A percentile compares a stretch with the other conserved stretches of the same genome.
Conservation (phyloP, 352 stramenopile species). For the Phytophthora colocasiae region DNA sequence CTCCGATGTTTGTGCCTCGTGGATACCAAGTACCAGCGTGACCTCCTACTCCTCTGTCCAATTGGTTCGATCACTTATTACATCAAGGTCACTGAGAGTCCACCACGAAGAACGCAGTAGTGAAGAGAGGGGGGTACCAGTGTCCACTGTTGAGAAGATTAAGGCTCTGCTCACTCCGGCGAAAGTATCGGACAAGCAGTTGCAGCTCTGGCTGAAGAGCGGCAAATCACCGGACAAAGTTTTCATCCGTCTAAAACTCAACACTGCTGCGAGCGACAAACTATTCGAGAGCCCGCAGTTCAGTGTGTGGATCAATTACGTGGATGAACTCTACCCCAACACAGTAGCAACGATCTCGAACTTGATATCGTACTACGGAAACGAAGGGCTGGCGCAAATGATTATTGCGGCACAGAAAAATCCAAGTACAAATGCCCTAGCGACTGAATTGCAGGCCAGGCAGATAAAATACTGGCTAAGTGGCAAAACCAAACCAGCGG, state of each 20-base stretch:
- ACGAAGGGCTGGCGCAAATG: not conserved
- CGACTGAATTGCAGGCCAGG: not conserved
- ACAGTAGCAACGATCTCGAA: not conserved
- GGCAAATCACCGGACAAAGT: slow-evolving; percentile 5
- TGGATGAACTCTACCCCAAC: not conserved
- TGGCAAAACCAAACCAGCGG: not conserved
- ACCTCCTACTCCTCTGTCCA: too few relatives aligned
- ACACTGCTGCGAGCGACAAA: not conserved
- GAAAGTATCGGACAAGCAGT: not conserved
- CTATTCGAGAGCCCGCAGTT: not conserved
- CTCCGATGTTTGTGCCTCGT: too few relatives aligned
- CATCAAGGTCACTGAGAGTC: not conserved
- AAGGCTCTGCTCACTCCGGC: too few relatives aligned
- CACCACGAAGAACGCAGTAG: not conserved
- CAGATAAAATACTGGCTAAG: slow-evolving; percentile 1
- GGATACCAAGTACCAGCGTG: too few relatives aligned
- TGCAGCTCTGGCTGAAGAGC: not conserved
- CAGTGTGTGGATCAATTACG: not conserved
- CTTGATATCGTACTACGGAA: not conserved
- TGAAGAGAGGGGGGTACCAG: not conserved
- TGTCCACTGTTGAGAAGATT: not conserved
- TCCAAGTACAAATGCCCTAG: not conserved
- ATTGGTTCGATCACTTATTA: too few relatives aligned
- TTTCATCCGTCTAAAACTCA: not conserved
- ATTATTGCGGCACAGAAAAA: not conserved